Evolutionary conservation across 176 grass and related monocot species (phyloP), one percentile per base, ranked within the genome.

Genomic region (Raddia guianensis): DNA sequence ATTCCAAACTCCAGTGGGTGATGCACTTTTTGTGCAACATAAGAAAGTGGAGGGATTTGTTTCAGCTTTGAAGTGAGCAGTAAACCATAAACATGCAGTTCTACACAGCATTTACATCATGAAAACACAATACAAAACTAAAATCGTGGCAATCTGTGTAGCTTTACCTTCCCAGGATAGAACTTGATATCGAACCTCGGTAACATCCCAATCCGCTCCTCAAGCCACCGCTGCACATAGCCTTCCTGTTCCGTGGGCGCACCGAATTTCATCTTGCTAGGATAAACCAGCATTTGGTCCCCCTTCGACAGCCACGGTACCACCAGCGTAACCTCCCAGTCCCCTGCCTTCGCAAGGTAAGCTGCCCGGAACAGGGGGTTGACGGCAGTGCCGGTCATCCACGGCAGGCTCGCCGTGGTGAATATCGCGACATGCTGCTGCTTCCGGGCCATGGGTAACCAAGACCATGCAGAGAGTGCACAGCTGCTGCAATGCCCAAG

Each of bases 341-440:
- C 42, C 40, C 86, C 78, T 1, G 90, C 79, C 82, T 91, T 90
- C 9, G 92, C 92, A 2, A 99, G 96, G 79, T 95, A 99, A 70
- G 96, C 90, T 5, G 90, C 90, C 43, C 92, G 96, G 82, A 95
- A 99, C 51, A 99, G 82, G 4, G 96, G 96, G 76, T 99, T 99
- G 61, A 99, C 86, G 3, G 96, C 86, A 57, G 96, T 98, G 4
- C 96, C 96, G 10, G 96, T 98, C 96, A 95, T 98, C 96, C 96
- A 98, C 2, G 92, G 90, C 66, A 98, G 79, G 82, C 90, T 93
- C 58, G 92, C 96, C 40, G 96, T 99, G 79, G 96, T 99, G 70
- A 99, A 95, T 82, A 99, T 95, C 0, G 84, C 68, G 46, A 99
- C 78, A 78, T 89, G 88, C 66, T 89, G 88, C 66, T 90, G 88